These are phyloP conservation scores for Cercospora berteroae DNA, from an alignment of 2,329 filamentous ascomycete species.

Conservation along the genomic window DNA sequence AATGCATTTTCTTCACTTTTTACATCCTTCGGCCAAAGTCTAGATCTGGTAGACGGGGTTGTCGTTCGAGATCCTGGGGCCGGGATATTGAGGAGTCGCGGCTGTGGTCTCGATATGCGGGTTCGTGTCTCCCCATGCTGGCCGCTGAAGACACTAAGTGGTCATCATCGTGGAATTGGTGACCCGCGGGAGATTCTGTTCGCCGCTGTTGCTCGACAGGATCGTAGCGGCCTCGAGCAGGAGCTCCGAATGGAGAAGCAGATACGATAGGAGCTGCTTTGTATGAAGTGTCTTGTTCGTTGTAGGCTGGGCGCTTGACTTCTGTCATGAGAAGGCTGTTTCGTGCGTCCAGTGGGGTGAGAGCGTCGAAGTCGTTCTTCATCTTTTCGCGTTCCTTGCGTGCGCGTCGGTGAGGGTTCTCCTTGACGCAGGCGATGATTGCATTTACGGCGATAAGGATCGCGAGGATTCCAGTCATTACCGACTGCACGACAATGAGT, in stretches of 20 bases:
- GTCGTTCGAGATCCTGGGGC: conserved; percentile 14
- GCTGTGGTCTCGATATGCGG: conserved; percentile 17
- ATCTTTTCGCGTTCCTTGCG: conserved; percentile 86
- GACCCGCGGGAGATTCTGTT: conserved; percentile 24
- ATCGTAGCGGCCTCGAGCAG: conserved; percentile 36
- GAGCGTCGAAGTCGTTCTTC: conserved; percentile 72
- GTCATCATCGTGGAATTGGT: conserved; percentile 26
- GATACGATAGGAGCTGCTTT: conserved; percentile 35
- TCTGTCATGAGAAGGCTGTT: conserved; percentile 80
- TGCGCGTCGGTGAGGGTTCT: conserved; percentile 86
- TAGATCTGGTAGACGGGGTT: conserved; percentile 35
- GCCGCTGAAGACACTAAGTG: conserved; percentile 35
- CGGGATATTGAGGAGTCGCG: conserved; percentile 15
- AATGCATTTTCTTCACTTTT: neutral
- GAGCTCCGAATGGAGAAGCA: conserved; percentile 30
- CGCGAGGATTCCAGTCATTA: conserved; percentile 76
- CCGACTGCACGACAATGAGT: conserved; percentile 85
- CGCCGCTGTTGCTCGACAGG: conserved; percentile 28
- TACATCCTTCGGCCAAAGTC: conserved; percentile 26
- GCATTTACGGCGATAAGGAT: conserved; percentile 88
- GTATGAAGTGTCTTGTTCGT: conserved; percentile 37
- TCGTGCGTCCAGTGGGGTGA: conserved; percentile 82
- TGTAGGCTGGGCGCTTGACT: conserved; percentile 39
- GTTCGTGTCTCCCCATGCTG: conserved; percentile 31
- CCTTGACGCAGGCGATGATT: conserved; percentile 74